Conservation (phyloP, 805 yeast genomes). For the Sugiyamaella marilandica region DNA sequence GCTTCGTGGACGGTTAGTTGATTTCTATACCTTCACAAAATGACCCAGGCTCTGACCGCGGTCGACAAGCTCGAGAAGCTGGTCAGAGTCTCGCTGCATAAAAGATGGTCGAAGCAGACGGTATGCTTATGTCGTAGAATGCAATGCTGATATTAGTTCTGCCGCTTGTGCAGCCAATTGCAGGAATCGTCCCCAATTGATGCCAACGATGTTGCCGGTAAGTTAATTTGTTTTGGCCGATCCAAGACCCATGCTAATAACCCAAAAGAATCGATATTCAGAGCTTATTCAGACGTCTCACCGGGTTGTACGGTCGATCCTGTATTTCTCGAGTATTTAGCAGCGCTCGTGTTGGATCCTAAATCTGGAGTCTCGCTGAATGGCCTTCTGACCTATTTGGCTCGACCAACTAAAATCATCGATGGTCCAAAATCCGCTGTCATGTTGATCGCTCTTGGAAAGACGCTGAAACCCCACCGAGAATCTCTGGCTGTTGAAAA, state of each 20-base stretch:
- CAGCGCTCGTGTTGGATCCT: constrained; percentile 22
- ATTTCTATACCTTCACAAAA: neutral
- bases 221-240: neutral
- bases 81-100: constrained; percentile 14
- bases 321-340: constrained; percentile 28
- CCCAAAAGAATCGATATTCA: neutral
- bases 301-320: constrained; percentile 16
- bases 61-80: constrained; percentile 21
- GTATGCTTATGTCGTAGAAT: constrained; percentile 19
- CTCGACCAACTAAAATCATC: neutral
- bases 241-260: neutral
- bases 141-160: constrained; percentile 16
- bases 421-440: neutral
- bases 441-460: constrained; percentile 3
- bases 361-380: constrained; percentile 23
- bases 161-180: constrained; percentile 28
- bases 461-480: neutral
- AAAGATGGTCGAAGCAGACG: constrained; percentile 17
- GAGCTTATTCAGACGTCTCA: neutral
- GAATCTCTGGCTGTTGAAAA: neutral
- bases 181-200: constrained; percentile 22
- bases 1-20: no score
- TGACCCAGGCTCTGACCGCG: constrained; percentile 12
- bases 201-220: constrained; percentile 9
- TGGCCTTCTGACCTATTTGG: constrained; percentile 15